A percentile compares a stretch with the other conserved stretches of the same genome.
Evolutionary conservation across 768 basidiomycete genomes (phyloP).

Genomic region (Cystofilobasidium bisporidii): DNA sequence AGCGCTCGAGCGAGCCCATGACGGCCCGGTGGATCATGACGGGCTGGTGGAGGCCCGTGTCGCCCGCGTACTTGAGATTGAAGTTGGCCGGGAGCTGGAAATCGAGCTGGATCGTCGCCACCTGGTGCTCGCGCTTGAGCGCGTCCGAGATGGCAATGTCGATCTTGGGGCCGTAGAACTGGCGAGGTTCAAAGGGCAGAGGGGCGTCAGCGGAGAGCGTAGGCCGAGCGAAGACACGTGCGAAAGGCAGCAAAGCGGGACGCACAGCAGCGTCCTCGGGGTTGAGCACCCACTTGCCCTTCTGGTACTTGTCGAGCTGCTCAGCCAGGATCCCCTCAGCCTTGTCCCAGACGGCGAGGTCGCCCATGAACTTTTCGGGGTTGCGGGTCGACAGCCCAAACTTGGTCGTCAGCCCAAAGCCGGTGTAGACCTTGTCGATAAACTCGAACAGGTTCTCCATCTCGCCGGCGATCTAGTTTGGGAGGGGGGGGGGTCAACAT

Average conservation of each 20-base stretch:
- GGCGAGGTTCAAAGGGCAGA: neutral
- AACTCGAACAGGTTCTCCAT: slow-evolving; percentile 84
- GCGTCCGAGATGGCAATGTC: slow-evolving; percentile 95
- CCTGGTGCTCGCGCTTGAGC: slow-evolving; percentile 85
- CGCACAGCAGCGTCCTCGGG: slow-evolving; percentile 77
- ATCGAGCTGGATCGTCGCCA: slow-evolving; percentile 96
- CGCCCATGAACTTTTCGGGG: slow-evolving; percentile 85
- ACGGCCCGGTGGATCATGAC: slow-evolving; percentile 99
- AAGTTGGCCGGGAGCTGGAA: slow-evolving; percentile 97
- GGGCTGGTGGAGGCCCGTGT: slow-evolving; percentile 54
- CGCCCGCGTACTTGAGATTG: slow-evolving; percentile 66
- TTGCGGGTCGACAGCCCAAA: slow-evolving; percentile 84
- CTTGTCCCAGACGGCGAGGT: slow-evolving; percentile 76
- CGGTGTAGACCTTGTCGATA: slow-evolving; percentile 82
- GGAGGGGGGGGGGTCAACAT: too few species aligned
- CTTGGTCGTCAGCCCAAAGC: slow-evolving; percentile 89
- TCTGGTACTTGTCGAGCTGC: slow-evolving; percentile 73
- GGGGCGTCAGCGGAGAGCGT: neutral
- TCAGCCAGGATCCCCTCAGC: slow-evolving; percentile 53
- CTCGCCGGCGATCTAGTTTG: slow-evolving; percentile 67
- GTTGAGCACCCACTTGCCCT: slow-evolving; percentile 84
- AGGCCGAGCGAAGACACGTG: neutral
- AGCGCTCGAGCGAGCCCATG: slow-evolving; percentile 83
- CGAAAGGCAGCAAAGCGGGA: neutral
- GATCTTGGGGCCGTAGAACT: slow-evolving; percentile 97